Conservation (phyloP, 2,329 filamentous ascomycete genomes). For the Monilinia polystroma region DNA sequence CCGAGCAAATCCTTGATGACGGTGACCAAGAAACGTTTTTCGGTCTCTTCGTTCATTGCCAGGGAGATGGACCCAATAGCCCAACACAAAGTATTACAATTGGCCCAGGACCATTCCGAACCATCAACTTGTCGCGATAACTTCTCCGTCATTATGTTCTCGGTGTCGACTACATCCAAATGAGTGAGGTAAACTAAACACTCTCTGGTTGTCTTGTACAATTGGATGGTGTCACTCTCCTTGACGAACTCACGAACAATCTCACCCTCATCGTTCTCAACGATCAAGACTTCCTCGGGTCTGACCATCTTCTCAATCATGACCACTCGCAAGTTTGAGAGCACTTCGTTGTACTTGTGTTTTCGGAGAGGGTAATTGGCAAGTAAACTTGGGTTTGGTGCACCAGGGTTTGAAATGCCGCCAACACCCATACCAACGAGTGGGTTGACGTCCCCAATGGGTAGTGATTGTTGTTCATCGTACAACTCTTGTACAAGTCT, state of each 20-base stretch:
- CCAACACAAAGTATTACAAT: constrained; percentile 99
- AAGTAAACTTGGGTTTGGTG: constrained; percentile 79
- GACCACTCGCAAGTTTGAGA: constrained; percentile 90
- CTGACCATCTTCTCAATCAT: constrained; percentile 99
- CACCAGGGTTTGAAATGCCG: constrained; percentile 73
- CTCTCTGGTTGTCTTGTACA: constrained; percentile 98
- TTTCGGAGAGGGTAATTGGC: constrained; percentile 92
- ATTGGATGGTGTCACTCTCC: constrained; percentile 96
- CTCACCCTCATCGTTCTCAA: constrained; percentile 99
- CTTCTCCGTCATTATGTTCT: constrained; percentile 99
- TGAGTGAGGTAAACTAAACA: constrained; percentile 97
- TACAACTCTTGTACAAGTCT: constrained; percentile 97
- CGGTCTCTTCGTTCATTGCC: constrained; percentile 99
- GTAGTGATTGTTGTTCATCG: constrained; percentile 97
- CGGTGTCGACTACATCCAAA: constrained; percentile 93
- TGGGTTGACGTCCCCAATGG: constrained; percentile 89
- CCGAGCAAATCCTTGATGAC: constrained; percentile 98
- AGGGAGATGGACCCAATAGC: constrained; percentile 98
- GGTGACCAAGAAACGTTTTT: constrained; percentile 96
- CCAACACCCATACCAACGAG: constrained; percentile 74
- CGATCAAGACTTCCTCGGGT: constrained; percentile 94
- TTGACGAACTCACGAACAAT: constrained; percentile 99
- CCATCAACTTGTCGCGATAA: constrained; percentile 92
- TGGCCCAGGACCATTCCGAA: constrained; percentile 97
- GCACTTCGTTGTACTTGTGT: constrained; percentile 93